Evolutionary conservation across 2,329 filamentous ascomycete species (phyloP), one percentile per base, ranked within the genome.

Genomic region (Claviceps sp.): DNA sequence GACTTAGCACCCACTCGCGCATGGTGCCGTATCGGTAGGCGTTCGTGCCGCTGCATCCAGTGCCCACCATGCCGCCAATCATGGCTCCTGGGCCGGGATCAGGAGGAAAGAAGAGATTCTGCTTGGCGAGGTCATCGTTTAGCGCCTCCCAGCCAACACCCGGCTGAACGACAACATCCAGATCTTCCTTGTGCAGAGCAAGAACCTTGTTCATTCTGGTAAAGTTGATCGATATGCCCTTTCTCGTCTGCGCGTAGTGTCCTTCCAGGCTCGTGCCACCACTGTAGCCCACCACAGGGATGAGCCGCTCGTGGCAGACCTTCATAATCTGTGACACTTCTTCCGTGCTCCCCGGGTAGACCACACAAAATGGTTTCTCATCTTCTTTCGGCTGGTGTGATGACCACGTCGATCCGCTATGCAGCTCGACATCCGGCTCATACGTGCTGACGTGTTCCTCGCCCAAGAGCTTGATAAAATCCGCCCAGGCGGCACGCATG

Each of bases 11-110:
- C 89, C 89, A 95, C 64, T 95, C 89, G 56, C 87, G 83, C 88
- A 95, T 95, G 2, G 89, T 95, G 56, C 89, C 90, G 66, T 95
- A 95, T 53, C 89, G 78, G 71, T 94, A 95, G 16, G 89, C 84
- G 65, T 95, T 95, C 14, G 89, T 95, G 54, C 89, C 89, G 62
- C 75, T 79, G 70, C 76, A 80, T 38, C 78, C 78, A 2, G 85
- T 89, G 22, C 84, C 85, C 37, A 89, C 80, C 85, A 89, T 89
- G 52, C 89, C 89, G 53, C 89, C 89, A 60, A 96, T 95, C 83
- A 88, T 88, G 55, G 89, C 89, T 18, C 89, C 88, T 50, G 90
- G 89, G 50, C 89, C 90, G 18, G 89, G 89, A 66, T 95, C 89
- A 0, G 88, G 89, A 22, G 89, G 89, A 70, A 95, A 95, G 74